Percentiles rank a stretch among this genome's conserved stretches.
Evolutionary conservation across 2,329 filamentous ascomycete genomes (phyloP).

Genomic region (Tolypocladium inflatum): DNA sequence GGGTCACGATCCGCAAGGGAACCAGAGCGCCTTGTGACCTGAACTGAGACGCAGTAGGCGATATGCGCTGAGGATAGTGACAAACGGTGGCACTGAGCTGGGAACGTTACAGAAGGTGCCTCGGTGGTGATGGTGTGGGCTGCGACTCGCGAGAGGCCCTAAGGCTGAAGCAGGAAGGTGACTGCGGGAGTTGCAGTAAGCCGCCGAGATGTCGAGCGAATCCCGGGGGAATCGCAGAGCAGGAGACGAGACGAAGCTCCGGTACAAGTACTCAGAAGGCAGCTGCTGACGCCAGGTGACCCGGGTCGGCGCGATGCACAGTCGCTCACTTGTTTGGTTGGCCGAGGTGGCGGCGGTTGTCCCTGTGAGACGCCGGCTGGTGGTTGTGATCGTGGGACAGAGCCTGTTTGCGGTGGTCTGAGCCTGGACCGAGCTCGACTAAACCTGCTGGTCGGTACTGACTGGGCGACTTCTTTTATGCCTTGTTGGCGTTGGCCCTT

Average conservation of each 20-base stretch:
- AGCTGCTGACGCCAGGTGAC: neutral
- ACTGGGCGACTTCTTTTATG: neutral
- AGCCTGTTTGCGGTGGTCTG: neutral
- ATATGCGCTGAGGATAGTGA: neutral
- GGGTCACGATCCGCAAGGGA: neutral
- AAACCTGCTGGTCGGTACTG: neutral
- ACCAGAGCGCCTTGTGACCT: neutral
- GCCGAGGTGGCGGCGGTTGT: neutral
- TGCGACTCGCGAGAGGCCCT: neutral
- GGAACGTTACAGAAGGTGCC: slow-evolving; percentile 7
- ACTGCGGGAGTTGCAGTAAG: neutral
- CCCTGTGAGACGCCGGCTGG: neutral
- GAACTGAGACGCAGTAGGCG: neutral
- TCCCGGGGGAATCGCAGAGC: neutral
- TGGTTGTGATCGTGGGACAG: neutral
- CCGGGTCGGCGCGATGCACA: neutral
- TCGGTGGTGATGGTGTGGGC: neutral
- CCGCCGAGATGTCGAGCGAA: neutral
- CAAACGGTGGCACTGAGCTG: neutral
- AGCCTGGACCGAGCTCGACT: neutral
- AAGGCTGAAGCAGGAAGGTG: slow-evolving; percentile 10
- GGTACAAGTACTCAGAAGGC: neutral
- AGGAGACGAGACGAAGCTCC: neutral
- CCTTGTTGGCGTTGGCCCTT: neutral
- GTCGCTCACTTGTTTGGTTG: neutral